phyloP scores from a whole-genome alignment of 345 rosid species.

The Arabis hirsuta region DNA sequence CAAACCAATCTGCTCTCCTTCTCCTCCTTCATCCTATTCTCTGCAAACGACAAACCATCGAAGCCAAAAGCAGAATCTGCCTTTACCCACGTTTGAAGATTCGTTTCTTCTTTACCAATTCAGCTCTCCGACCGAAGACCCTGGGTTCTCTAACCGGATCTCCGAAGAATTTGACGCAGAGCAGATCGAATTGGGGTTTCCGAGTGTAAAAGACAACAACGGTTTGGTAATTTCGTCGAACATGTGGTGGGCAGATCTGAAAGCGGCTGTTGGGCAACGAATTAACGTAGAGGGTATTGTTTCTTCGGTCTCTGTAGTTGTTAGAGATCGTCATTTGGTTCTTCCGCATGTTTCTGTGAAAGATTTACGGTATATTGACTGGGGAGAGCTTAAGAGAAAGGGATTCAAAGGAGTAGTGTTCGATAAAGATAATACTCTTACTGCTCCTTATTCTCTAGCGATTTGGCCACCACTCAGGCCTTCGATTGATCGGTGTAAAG shows the following conservation, averaged over 20 bases:
- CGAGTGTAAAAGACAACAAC: background rate
- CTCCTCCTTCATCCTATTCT: conserved; percentile 36
- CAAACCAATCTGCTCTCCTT: conserved; percentile 40
- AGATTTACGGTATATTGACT: conserved; percentile 76
- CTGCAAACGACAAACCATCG: conserved; percentile 50
- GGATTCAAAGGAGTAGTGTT: conserved; percentile 95
- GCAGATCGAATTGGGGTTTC: conserved; percentile 23
- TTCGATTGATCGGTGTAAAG: conserved; percentile 76
- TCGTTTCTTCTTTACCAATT: conserved; percentile 48
- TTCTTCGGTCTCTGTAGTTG: conserved; percentile 60
- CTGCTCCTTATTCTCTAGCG: conserved; percentile 82
- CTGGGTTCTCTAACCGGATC: conserved; percentile 36
- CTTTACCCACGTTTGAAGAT: conserved; percentile 36
- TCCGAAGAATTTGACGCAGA: conserved; percentile 48
- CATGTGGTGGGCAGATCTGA: conserved; percentile 97
- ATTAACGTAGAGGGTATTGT: conserved; percentile 83
- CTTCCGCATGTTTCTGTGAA: conserved; percentile 79
- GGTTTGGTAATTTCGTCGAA: conserved; percentile 54
- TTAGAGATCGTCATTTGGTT: conserved; percentile 69
- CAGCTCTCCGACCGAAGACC: conserved; percentile 44
- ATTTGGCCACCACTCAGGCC: conserved; percentile 69
- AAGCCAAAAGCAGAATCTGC: conserved; percentile 42
- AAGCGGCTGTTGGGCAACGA: conserved; percentile 88
- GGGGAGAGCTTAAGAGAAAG: conserved; percentile 74
- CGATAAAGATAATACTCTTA: conserved; percentile 94